Base-by-base conservation (phyloP, 139 green algal genomes). In the Chlamydomonas sp. region DNA sequence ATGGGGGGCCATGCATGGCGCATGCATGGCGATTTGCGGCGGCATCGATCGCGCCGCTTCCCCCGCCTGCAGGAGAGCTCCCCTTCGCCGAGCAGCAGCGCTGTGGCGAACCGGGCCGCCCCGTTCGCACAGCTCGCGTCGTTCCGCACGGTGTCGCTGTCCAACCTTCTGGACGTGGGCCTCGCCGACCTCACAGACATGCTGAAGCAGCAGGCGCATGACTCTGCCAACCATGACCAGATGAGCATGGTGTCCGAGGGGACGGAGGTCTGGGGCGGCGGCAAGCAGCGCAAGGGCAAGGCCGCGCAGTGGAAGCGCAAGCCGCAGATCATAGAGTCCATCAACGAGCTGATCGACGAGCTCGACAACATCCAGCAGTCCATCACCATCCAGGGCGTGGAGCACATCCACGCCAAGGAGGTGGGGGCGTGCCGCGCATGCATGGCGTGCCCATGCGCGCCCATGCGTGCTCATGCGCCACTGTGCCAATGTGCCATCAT, bases 341-440 rank as follows among this genome's bases (percentile, higher is more conserved):
- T 98, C 70, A 96, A 96, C 69, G 93, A 97, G 62, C 79, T 98
- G 29, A 85, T 97, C 2, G 87, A 91, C 4, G 94, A 98, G 70
- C 80, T 98, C 5, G 90, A 96, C 28, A 82, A 90, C 70, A 96
- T 95, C 13, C 79, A 90, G 37, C 60, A 59, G 29, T 60, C 62
- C 37, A 77, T 77, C 34, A 73, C 72, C 22, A 31, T 58, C 1
- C 90, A 98, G 82, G 88, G 85, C 0, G 76, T 88, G 33, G 92
- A 98, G 71, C 88, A 97, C 77, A 93, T 98, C 36, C 89, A 97
- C 72, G 83, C 91, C 29, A 94, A 96, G 48, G 89, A 97, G 80
- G 81, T 86, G 62, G 0, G 78, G 31, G n/a, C n/a, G n/a, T n/a
- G n/a, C n/a, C n/a, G n/a, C n/a, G n/a, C n/a, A n/a, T n/a, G n/a